Percentiles rank a stretch among this genome's conserved stretches.
Conservation (phyloP, 306 rosid species). For the Castanopsis chinensis region DNA sequence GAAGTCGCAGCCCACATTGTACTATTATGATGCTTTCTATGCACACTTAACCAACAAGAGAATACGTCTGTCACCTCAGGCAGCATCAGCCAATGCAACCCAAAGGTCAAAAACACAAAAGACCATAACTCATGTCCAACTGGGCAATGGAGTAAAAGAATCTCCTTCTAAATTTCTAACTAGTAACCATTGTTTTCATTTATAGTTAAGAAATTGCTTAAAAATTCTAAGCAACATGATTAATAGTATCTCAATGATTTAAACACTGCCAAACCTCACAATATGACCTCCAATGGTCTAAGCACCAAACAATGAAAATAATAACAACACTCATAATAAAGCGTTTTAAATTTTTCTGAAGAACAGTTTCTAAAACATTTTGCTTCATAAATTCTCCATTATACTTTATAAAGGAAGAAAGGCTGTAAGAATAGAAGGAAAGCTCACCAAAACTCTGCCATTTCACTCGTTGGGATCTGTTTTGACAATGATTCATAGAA, state of each 20-base stretch:
- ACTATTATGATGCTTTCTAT: too few species aligned
- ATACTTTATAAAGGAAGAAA: conserved; percentile 5
- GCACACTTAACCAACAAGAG: too few species aligned
- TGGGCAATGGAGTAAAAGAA: background rate
- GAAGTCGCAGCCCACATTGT: too few species aligned
- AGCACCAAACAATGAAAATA: conserved; percentile 1
- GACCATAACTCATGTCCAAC: too few species aligned
- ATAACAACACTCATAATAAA: background rate
- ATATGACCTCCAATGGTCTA: background rate
- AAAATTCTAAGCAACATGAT: background rate
- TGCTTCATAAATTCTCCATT: background rate
- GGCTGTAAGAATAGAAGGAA: conserved; percentile 20
- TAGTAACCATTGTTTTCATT: background rate
- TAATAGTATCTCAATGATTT: background rate
- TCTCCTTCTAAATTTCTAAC: background rate
- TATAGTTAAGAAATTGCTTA: background rate
- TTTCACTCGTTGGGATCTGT: conserved; percentile 88
- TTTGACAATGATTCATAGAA: conserved; percentile 84
- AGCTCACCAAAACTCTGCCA: conserved; percentile 86
- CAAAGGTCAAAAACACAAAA: too few species aligned
- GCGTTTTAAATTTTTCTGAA: background rate
- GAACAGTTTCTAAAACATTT: background rate
- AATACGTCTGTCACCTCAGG: too few species aligned
- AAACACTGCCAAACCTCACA: background rate
- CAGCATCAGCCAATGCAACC: too few species aligned